These are phyloP conservation scores for Piper betle DNA, from an alignment of 164 flowering plant species.

Conservation along the genomic window DNA sequence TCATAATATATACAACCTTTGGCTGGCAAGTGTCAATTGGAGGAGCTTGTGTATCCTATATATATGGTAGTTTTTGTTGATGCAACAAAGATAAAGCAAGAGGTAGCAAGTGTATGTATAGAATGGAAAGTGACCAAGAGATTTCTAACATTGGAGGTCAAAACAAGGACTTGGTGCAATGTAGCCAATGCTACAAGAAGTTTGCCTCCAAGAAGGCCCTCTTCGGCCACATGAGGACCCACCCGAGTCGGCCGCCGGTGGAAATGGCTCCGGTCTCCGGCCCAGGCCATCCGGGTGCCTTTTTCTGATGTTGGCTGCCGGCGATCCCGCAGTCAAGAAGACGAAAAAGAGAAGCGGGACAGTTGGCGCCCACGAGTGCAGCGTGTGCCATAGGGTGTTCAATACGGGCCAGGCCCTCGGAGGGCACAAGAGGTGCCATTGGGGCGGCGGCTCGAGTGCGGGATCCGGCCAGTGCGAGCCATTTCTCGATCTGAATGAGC, in stretches of 20 bases:
- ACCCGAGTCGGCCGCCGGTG: slow-evolving; percentile 8
- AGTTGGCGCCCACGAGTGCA: slow-evolving; percentile 31
- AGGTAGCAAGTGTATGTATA: neutral
- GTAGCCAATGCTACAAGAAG: slow-evolving; percentile 6
- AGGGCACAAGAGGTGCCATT: slow-evolving; percentile 59
- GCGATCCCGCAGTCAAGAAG: slow-evolving; percentile 3
- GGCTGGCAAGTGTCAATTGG: neutral
- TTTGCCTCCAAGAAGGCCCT: slow-evolving; percentile 7
- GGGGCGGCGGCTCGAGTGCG: slow-evolving; percentile 14
- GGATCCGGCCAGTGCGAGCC: neutral
- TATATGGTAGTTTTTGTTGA: too few relatives aligned
- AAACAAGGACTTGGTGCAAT: neutral
- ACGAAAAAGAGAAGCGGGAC: slow-evolving; percentile 25
- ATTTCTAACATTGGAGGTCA: neutral
- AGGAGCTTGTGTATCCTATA: neutral
- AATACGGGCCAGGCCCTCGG: slow-evolving; percentile 50
- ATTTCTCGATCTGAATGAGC: slow-evolving; percentile 5
- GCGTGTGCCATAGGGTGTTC: slow-evolving; percentile 36
- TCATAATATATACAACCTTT: neutral
- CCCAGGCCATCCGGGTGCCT: slow-evolving; percentile 11
- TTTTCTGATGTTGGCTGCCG: slow-evolving; percentile 43
- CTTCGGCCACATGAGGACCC: slow-evolving; percentile 13
- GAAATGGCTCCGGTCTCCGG: neutral
- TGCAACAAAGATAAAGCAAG: too few relatives aligned
- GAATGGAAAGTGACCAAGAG: neutral